These are phyloP conservation scores for Monilinia aucupariae DNA, from an alignment of 2,329 filamentous ascomycete genomes.

Conservation along the genomic window DNA sequence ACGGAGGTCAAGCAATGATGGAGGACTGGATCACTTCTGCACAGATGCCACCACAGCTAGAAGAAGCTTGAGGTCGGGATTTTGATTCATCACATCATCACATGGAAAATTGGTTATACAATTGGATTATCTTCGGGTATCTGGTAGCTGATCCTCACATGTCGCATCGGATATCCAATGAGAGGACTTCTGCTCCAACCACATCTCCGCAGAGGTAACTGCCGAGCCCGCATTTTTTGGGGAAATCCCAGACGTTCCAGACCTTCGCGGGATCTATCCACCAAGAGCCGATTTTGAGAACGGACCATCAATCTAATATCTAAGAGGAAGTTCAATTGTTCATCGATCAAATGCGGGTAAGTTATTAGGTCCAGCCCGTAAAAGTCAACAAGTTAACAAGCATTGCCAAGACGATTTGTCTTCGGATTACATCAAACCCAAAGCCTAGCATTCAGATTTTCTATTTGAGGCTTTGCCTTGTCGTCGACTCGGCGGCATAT, in stretches of 20 bases:
- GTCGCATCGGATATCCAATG: not conserved
- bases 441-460: not conserved
- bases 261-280: not conserved
- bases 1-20: conserved; percentile 63
- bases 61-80: conserved; percentile 19
- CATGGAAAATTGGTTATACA: no score
- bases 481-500: not conserved
- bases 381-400: not conserved
- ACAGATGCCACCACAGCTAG: conserved; percentile 47
- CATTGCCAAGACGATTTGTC: not conserved
- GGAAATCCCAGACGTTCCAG: not conserved
- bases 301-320: not conserved
- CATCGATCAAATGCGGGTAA: not conserved
- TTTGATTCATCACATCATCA: not conserved
- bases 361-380: not conserved
- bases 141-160: not conserved
- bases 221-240: not conserved
- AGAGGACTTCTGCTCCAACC: no score
- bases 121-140: not conserved
- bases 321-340: not conserved
- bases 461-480: not conserved
- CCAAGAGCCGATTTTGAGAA: not conserved
- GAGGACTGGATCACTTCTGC: conserved; percentile 80
- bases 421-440: not conserved
- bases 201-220: not conserved